Conservation (phyloP, 768 basidiomycete genomes). For the Serendipita indica region DNA sequence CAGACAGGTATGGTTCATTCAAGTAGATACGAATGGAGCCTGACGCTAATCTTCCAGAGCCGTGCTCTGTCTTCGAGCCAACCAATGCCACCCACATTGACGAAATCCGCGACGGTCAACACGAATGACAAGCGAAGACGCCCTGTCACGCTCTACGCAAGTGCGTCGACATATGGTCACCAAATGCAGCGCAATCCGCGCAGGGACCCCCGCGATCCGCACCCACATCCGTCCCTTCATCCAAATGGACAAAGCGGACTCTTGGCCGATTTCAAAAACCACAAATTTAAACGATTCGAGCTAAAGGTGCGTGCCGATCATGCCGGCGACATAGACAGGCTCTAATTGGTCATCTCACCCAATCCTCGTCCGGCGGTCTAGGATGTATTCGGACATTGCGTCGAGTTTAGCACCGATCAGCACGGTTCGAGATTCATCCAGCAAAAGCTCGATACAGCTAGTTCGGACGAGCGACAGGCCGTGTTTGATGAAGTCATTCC, state of each 20-base stretch:
- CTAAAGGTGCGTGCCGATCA: not conserved
- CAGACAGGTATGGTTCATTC: too few relatives aligned
- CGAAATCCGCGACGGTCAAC: not conserved
- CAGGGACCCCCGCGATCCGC: not conserved
- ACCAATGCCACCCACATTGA: not conserved
- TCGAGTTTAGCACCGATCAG: conserved; percentile 89
- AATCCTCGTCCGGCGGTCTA: conserved; percentile 21
- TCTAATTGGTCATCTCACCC: not conserved
- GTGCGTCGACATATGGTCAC: conserved; percentile 1
- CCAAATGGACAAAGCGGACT: not conserved
- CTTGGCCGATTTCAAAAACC: conserved; percentile 9
- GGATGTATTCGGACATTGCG: conserved; percentile 76
- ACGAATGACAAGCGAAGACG: not conserved
- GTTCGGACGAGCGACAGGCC: conserved; percentile 61
- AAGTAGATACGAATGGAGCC: too few relatives aligned
- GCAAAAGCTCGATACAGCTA: conserved; percentile 61
- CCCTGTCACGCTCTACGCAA: not conserved
- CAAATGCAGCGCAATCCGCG: not conserved
- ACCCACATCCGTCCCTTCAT: not conserved
- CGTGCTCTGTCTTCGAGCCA: conserved; percentile 1
- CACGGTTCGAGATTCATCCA: conserved; percentile 97
- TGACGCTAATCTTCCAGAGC: not conserved
- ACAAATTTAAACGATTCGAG: conserved; percentile 7
- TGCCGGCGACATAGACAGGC: too few relatives aligned
- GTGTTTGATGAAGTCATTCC: conserved; percentile 86